A percentile compares a stretch with the other conserved stretches of the same genome.
Evolutionary conservation across 805 yeast genomes (phyloP).

Genomic region (Kuraishia cidri): DNA sequence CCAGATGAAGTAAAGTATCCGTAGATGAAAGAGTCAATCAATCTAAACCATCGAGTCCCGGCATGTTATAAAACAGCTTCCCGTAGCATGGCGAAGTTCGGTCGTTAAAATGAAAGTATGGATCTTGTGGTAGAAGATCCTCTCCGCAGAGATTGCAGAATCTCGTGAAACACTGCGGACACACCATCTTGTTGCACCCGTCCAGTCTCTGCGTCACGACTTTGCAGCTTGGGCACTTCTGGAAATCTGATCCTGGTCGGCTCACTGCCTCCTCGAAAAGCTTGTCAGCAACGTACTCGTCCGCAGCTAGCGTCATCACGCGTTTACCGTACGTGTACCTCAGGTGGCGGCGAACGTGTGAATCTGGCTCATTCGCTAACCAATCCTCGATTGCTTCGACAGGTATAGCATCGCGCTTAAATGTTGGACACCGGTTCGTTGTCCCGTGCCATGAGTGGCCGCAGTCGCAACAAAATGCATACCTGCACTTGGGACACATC

Average conservation of each 20-base stretch:
- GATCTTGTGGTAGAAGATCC: constrained; percentile 25
- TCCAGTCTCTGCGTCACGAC: constrained; percentile 42
- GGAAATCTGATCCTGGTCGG: constrained; percentile 30
- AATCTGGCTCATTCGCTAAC: constrained; percentile 21
- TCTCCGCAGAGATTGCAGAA: constrained; percentile 52
- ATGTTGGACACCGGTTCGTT: constrained; percentile 31
- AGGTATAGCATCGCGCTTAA: constrained; percentile 23
- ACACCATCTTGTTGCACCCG: constrained; percentile 60
- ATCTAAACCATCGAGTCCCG: constrained; percentile 12
- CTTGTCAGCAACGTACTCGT: constrained; percentile 36
- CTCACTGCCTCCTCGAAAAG: constrained; percentile 33
- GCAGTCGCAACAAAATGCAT: constrained; percentile 50
- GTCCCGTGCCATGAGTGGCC: constrained; percentile 55
- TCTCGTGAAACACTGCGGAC: constrained; percentile 33
- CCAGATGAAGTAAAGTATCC: no score
- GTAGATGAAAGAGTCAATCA: no score
- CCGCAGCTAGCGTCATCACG: constrained; percentile 28
- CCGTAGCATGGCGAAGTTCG: constrained; percentile 33
- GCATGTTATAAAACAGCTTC: constrained; percentile 43
- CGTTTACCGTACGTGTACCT: constrained; percentile 33
- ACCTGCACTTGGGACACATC: constrained; percentile 37
- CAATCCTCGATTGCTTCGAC: constrained; percentile 25
- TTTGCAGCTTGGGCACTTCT: constrained; percentile 44
- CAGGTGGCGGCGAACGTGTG: constrained; percentile 19
- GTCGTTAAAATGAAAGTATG: constrained; percentile 44